Conservation (phyloP, 768 basidiomycete genomes). For the Lactarius tabidus region DNA sequence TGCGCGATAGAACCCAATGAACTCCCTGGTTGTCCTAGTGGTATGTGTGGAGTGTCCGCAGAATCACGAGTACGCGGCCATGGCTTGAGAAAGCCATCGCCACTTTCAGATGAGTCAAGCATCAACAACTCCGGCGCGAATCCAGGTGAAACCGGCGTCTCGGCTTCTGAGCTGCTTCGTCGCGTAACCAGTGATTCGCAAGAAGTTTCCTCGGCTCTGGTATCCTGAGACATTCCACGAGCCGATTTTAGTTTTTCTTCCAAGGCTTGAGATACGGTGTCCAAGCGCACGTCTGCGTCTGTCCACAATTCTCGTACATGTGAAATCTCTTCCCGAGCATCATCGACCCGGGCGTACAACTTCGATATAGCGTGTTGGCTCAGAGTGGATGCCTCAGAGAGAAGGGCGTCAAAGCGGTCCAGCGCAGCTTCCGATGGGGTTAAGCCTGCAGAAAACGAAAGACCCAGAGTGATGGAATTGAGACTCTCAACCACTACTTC, state of each 20-base stretch:
- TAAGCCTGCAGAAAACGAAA: slow-evolving; percentile 25
- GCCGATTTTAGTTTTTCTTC: slow-evolving; percentile 38
- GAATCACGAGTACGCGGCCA: slow-evolving; percentile 10
- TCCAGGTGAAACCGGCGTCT: slow-evolving; percentile 6
- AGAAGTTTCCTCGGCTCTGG: slow-evolving; percentile 4
- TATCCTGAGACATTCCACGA: neutral
- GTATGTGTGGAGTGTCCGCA: neutral
- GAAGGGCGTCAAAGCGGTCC: slow-evolving; percentile 41
- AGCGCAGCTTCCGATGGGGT: slow-evolving; percentile 40
- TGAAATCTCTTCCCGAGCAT: slow-evolving; percentile 46
- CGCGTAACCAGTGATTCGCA: slow-evolving; percentile 8
- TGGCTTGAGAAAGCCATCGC: slow-evolving; percentile 1
- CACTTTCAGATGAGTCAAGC: neutral
- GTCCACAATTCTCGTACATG: slow-evolving; percentile 44
- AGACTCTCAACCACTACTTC: slow-evolving; percentile 54
- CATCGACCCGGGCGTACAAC: slow-evolving; percentile 51
- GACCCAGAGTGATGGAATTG: slow-evolving; percentile 43
- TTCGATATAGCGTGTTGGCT: slow-evolving; percentile 45
- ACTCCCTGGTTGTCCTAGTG: neutral
- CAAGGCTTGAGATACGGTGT: slow-evolving; percentile 42
- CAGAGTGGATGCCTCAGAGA: slow-evolving; percentile 47
- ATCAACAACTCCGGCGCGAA: slow-evolving; percentile 4
- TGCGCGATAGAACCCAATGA: neutral
- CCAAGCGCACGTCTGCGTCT: slow-evolving; percentile 43
- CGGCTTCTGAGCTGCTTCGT: slow-evolving; percentile 15